phyloP scores from a whole-genome alignment of 176 grass and related monocot genomes.

The Eleusine coracana region DNA sequence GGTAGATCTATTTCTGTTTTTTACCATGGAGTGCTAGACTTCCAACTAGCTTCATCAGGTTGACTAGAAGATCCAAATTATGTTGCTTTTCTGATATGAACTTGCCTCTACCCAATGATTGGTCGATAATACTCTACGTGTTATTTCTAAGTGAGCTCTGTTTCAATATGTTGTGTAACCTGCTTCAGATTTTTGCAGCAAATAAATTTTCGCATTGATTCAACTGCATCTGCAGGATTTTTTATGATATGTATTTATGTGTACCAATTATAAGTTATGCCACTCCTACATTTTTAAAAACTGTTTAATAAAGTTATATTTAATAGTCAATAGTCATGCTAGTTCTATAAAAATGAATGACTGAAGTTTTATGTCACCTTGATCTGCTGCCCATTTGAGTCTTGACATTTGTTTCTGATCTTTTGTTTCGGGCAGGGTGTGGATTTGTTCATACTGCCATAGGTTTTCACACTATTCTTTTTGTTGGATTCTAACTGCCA shows the following conservation, averaged over 20 bases:
- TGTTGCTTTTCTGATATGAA: no score
- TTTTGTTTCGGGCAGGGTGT: not conserved
- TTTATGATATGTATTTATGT: not conserved
- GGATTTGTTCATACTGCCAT: not conserved
- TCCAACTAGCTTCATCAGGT: not conserved
- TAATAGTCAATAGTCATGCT: not conserved
- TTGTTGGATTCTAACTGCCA: not conserved
- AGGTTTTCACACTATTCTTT: not conserved
- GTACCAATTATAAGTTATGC: not conserved
- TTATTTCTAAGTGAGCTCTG: not conserved
- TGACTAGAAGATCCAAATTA: not conserved
- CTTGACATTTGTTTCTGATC: not conserved
- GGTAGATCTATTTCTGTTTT: no score
- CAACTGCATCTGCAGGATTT: not conserved
- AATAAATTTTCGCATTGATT: not conserved
- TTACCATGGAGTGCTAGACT: not conserved
- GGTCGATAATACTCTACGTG: not conserved
- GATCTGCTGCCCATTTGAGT: not conserved
- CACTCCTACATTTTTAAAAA: not conserved
- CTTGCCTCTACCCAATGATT: not conserved
- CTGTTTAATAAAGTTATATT: not conserved
- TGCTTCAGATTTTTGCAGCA: not conserved
- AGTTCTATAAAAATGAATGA: not conserved
- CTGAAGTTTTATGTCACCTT: not conserved
- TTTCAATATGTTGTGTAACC: not conserved